Percentiles rank a stretch among this genome's conserved stretches.
Evolutionary conservation across 768 basidiomycete species (phyloP).

Genomic region (Lentinula edodes): DNA sequence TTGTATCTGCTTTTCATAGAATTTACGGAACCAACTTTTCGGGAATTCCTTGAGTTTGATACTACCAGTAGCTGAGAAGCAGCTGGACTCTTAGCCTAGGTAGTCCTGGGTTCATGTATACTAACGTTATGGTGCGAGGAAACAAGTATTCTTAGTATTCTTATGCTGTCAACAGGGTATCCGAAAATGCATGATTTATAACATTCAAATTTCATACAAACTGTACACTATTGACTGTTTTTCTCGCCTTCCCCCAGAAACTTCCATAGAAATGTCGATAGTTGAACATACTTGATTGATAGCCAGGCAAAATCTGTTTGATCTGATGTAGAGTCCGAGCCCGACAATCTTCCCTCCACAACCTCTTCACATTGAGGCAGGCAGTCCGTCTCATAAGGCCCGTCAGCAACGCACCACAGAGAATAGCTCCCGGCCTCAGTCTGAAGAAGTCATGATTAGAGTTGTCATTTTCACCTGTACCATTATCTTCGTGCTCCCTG

Average conservation of each 20-base stretch:
- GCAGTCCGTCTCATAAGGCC: constrained; percentile 15
- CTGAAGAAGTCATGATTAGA: constrained; percentile 51
- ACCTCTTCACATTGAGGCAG: constrained; percentile 62
- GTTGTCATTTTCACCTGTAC: not conserved
- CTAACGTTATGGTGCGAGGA: no score
- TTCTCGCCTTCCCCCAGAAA: not conserved
- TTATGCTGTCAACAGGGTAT: no score
- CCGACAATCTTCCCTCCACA: constrained; percentile 31
- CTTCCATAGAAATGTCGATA: not conserved
- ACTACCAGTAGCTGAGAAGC: no score
- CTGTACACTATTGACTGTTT: no score
- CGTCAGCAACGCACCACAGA: not conserved
- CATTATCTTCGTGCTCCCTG: not conserved
- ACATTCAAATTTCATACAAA: no score
- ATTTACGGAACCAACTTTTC: not conserved
- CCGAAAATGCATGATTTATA: no score
- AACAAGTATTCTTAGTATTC: no score
- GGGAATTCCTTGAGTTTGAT: no score
- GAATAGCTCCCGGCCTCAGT: constrained; percentile 43
- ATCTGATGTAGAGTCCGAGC: not conserved
- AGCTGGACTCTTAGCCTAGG: no score
- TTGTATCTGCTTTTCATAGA: not conserved
- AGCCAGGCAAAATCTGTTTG: not conserved
- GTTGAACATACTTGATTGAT: not conserved
- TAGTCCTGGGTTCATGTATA: no score